phyloP scores from a whole-genome alignment of 352 stramenopile genomes.

The Globisporangium abappressorium region DNA sequence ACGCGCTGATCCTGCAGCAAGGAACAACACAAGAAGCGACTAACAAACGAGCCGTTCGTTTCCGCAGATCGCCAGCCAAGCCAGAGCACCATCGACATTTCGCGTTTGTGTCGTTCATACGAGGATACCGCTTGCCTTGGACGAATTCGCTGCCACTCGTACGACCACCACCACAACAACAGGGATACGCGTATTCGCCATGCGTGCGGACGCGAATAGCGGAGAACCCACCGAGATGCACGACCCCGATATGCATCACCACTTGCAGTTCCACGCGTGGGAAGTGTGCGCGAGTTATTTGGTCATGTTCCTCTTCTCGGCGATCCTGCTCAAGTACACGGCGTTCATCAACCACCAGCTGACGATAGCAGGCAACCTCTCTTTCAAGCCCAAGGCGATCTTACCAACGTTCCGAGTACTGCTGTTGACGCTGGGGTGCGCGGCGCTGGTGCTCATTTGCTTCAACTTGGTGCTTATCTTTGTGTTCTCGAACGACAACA shows the following conservation, averaged over 20 bases:
- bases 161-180: not conserved
- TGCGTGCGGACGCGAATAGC: not conserved
- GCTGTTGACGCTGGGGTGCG: constrained; percentile 37
- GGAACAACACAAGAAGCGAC: not conserved
- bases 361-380: constrained; percentile 31
- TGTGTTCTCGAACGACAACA: constrained; percentile 32
- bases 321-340: constrained; percentile 46
- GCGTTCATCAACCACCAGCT: constrained; percentile 36
- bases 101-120: not conserved
- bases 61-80: not conserved
- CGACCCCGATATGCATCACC: not conserved
- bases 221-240: not conserved
- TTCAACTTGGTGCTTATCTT: constrained; percentile 44
- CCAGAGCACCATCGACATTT: not conserved
- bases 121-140: not conserved
- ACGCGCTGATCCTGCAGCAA: not conserved
- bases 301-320: constrained; percentile 54
- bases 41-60: not conserved
- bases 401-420: constrained; percentile 60
- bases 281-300: constrained; percentile 51
- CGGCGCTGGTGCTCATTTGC: constrained; percentile 25
- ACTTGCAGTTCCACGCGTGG: constrained; percentile 35
- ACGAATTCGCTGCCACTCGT: not conserved
- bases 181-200: not conserved
- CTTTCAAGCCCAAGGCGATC: constrained; percentile 53